Evolutionary conservation across 495 filamentous ascomycete species (phyloP).

Genomic region (Collariella sp.): DNA sequence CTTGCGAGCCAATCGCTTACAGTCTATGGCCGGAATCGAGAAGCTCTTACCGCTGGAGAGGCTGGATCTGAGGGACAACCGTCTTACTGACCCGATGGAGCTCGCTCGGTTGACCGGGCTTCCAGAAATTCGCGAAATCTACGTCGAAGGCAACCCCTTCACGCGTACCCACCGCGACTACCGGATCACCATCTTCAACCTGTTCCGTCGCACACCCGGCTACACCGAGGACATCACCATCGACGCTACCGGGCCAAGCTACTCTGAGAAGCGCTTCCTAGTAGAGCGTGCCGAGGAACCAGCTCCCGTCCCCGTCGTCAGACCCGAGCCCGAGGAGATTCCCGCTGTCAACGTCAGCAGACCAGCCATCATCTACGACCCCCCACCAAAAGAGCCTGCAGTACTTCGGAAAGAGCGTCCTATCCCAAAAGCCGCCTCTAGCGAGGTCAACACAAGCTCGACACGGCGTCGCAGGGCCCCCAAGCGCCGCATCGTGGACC

Average conservation of each 20-base stretch:
- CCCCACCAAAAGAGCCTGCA: conserved; percentile 34
- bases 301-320: conserved; percentile 66
- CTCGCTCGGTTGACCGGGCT: conserved; percentile 81
- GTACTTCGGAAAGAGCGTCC: conserved; percentile 47
- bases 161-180: conserved; percentile 78
- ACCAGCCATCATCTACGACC: conserved; percentile 45
- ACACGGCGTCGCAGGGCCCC: conserved; percentile 44
- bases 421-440: conserved; percentile 32
- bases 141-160: conserved; percentile 84
- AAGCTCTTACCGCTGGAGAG: conserved; percentile 79
- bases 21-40: conserved; percentile 85
- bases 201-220: conserved; percentile 87
- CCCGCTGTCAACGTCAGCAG: conserved; percentile 57
- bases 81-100: conserved; percentile 80
- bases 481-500: conserved; percentile 74
- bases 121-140: conserved; percentile 86
- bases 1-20: conserved; percentile 78
- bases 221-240: conserved; percentile 86
- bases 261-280: conserved; percentile 73
- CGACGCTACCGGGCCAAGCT: conserved; percentile 70
- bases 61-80: conserved; percentile 87
- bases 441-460: conserved; percentile 46
- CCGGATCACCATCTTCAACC: conserved; percentile 85
- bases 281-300: conserved; percentile 73
- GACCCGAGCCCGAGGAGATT: conserved; percentile 50